Evolutionary conservation across 345 rosid species (phyloP).

Genomic region (Mallotus nudiflorus): DNA sequence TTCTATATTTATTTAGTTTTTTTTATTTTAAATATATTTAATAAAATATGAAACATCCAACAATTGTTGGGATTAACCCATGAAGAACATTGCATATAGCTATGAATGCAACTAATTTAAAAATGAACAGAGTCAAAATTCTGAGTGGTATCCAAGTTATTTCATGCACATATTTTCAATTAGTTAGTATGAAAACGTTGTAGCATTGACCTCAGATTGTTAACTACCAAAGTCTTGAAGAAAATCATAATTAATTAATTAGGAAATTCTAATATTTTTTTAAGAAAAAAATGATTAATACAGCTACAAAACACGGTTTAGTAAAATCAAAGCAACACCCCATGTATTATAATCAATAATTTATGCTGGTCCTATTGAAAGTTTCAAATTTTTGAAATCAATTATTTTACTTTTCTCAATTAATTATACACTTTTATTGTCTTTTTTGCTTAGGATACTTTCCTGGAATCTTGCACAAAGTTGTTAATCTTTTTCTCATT

Average conservation of each 20-base stretch:
- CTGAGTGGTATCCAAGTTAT: conserved; percentile 26
- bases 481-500: background rate
- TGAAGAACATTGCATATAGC: too few species aligned
- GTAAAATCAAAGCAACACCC: background rate
- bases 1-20: too few species aligned
- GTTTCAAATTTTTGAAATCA: too few species aligned
- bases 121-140: too few species aligned
- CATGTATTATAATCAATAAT: too few species aligned
- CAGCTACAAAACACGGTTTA: conserved; percentile 27
- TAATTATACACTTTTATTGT: too few species aligned
- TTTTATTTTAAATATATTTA: too few species aligned
- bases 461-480: conserved; percentile 10
- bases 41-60: too few species aligned
- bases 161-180: background rate
- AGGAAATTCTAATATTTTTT: background rate
- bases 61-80: too few species aligned
- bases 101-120: too few species aligned
- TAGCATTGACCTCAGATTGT: background rate
- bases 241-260: background rate
- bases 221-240: background rate
- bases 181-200: background rate
- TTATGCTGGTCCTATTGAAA: background rate
- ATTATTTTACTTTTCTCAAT: too few species aligned
- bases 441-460: conserved; percentile 15
- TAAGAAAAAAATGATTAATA: conserved; percentile 5